Evolutionary conservation across 2,329 filamentous ascomycete species (phyloP).

Genomic region (Microsporum audouinii): DNA sequence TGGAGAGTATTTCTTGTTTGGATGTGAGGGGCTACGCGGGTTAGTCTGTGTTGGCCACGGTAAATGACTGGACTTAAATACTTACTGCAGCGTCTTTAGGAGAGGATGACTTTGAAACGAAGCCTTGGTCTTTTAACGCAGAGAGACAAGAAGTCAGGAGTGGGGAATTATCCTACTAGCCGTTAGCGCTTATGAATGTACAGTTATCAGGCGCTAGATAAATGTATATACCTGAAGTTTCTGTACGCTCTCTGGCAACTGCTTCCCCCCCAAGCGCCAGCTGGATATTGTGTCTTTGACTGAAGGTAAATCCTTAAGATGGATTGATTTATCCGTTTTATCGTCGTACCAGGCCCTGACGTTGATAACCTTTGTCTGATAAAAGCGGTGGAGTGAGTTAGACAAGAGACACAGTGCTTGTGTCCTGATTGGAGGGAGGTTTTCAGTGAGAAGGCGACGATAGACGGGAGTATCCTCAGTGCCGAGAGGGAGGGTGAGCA

Average conservation of each 20-base stretch:
- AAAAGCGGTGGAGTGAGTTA: slow-evolving; percentile 69
- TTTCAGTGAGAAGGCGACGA: slow-evolving; percentile 61
- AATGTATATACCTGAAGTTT: slow-evolving; percentile 17
- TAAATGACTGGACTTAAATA: neutral
- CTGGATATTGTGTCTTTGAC: slow-evolving; percentile 44
- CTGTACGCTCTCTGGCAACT: slow-evolving; percentile 35
- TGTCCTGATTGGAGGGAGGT: slow-evolving; percentile 63
- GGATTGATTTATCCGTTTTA: slow-evolving; percentile 53
- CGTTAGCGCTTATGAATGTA: neutral
- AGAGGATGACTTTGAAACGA: slow-evolving; percentile 56
- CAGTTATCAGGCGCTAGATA: neutral
- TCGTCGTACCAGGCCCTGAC: slow-evolving; percentile 73
- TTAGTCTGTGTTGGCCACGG: slow-evolving; percentile 8
- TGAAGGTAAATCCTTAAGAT: slow-evolving; percentile 46
- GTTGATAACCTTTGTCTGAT: slow-evolving; percentile 65
- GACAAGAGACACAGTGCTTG: slow-evolving; percentile 68
- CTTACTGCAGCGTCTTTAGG: slow-evolving; percentile 39
- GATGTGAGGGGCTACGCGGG: slow-evolving; percentile 40
- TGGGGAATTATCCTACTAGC: slow-evolving; percentile 9
- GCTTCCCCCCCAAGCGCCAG: slow-evolving; percentile 61
- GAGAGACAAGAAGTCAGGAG: slow-evolving; percentile 40
- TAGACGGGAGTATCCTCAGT: slow-evolving; percentile 72
- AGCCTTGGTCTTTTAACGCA: slow-evolving; percentile 57
- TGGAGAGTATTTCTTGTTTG: slow-evolving; percentile 60
- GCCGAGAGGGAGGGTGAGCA: slow-evolving; percentile 74